Conservation (phyloP, 495 filamentous ascomycete genomes). For the Aspergillus campestris region DNA sequence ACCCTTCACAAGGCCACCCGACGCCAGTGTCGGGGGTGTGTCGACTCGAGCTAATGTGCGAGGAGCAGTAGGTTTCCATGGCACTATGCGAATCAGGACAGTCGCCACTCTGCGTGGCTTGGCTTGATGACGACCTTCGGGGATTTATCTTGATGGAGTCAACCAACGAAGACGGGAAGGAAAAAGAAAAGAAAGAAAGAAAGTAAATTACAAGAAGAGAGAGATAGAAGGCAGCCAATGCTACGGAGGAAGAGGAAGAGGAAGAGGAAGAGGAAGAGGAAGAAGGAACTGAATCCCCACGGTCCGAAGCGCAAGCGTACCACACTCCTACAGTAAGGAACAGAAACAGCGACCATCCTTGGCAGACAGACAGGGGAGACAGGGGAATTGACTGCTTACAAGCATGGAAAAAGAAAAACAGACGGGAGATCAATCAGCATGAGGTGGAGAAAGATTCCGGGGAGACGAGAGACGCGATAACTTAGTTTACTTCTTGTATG, state of each 20-base stretch:
- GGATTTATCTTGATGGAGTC: not conserved
- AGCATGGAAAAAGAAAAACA: too few species aligned
- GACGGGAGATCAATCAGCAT: not conserved
- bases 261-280: not conserved
- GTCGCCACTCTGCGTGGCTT: not conserved
- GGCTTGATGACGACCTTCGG: not conserved
- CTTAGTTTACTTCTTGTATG: not conserved
- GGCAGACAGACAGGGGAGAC: too few species aligned
- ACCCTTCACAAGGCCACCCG: too few species aligned
- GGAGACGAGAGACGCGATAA: not conserved
- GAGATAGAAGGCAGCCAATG: too few species aligned
- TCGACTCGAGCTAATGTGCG: too few species aligned
- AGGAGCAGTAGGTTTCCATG: too few species aligned
- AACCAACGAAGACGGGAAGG: not conserved
- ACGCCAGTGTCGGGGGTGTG: too few species aligned
- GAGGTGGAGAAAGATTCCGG: slow-evolving; percentile 5
- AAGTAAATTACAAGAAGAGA: too few species aligned
- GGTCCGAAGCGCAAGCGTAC: too few species aligned
- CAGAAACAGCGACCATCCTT: too few species aligned
- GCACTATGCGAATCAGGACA: not conserved
- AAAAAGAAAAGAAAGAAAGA: not conserved
- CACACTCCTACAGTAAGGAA: too few species aligned
- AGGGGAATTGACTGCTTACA: too few species aligned
- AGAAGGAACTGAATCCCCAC: not conserved
- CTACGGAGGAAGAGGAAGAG: not conserved